These are phyloP conservation scores for Coelastrella sp. DNA, from an alignment of 139 green algal species.

Conservation along the genomic window DNA sequence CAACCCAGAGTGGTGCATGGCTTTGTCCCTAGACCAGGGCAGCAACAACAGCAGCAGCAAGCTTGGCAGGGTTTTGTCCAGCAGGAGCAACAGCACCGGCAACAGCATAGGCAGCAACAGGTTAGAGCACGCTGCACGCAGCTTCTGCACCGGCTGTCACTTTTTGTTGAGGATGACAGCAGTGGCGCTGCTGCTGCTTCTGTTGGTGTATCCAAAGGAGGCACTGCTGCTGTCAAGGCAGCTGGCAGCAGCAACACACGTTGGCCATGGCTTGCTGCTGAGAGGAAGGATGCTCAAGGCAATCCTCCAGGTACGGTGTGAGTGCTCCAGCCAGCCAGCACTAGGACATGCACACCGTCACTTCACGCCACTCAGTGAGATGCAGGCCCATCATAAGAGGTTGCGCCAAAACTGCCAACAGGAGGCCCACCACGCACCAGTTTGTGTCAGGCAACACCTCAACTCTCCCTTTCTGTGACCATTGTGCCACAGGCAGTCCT, in stretches of 20 bases:
- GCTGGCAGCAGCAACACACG: conserved; percentile 44
- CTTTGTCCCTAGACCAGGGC: neutral
- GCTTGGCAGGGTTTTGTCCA: neutral
- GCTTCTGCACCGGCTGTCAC: conserved; percentile 8
- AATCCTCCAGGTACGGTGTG: conserved; percentile 35
- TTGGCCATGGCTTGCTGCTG: conserved; percentile 62
- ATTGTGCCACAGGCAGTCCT: conserved; percentile 46
- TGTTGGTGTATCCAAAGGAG: neutral
- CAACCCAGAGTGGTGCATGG: neutral
- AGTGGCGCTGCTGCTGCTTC: neutral
- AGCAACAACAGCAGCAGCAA: conserved; percentile 15
- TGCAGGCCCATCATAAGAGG: too few species aligned
- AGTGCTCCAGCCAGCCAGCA: neutral
- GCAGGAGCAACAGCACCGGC: neutral
- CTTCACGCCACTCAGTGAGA: neutral
- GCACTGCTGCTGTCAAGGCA: neutral
- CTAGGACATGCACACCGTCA: too few species aligned
- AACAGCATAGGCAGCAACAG: neutral
- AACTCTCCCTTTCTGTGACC: neutral
- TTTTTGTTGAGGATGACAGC: neutral
- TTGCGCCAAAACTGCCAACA: neutral
- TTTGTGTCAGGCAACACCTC: neutral
- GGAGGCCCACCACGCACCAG: neutral
- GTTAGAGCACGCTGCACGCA: neutral
- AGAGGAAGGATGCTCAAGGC: conserved; percentile 56